Conservation (phyloP, 1,284 basidiomycete species). For the Rugosomyces carneus region DNA sequence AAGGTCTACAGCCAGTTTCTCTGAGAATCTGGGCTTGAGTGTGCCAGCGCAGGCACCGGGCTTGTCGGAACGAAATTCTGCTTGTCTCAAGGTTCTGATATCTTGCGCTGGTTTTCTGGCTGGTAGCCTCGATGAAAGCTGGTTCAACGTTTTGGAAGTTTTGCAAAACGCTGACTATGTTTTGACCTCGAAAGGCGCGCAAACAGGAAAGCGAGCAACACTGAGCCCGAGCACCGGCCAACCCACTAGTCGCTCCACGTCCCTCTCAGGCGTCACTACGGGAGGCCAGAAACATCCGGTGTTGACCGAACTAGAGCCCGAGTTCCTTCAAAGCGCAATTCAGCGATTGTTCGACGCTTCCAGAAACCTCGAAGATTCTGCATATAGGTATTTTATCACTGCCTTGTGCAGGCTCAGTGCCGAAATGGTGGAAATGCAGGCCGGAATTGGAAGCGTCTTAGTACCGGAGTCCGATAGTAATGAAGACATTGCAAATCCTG, state of each 20-base stretch:
- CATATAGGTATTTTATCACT: constrained; percentile 78
- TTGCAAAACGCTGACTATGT: constrained; percentile 93
- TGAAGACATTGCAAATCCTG: constrained; percentile 34
- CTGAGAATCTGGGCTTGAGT: constrained; percentile 66
- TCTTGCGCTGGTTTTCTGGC: constrained; percentile 78
- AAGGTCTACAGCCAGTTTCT: constrained; percentile 52
- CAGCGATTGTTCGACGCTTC: constrained; percentile 82
- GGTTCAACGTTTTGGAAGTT: constrained; percentile 88
- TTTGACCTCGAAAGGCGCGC: constrained; percentile 52
- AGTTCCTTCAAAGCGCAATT: constrained; percentile 66
- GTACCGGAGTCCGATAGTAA: constrained; percentile 32
- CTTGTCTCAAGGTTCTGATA: constrained; percentile 82
- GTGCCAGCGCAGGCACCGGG: constrained; percentile 56
- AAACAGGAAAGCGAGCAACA: constrained; percentile 31
- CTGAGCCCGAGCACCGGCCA: constrained; percentile 26
- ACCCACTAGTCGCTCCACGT: constrained; percentile 29
- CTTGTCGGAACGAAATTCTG: constrained; percentile 84
- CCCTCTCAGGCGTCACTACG: constrained; percentile 23
- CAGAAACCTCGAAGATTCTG: constrained; percentile 74
- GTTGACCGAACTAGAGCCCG: constrained; percentile 69
- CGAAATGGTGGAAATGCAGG: constrained; percentile 86
- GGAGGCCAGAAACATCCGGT: constrained; percentile 44
- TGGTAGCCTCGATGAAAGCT: constrained; percentile 79
- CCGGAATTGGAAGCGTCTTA: constrained; percentile 30
- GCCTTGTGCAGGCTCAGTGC: constrained; percentile 82